Conservation (phyloP, 768 basidiomycete genomes). For the Russula olivacea region DNA sequence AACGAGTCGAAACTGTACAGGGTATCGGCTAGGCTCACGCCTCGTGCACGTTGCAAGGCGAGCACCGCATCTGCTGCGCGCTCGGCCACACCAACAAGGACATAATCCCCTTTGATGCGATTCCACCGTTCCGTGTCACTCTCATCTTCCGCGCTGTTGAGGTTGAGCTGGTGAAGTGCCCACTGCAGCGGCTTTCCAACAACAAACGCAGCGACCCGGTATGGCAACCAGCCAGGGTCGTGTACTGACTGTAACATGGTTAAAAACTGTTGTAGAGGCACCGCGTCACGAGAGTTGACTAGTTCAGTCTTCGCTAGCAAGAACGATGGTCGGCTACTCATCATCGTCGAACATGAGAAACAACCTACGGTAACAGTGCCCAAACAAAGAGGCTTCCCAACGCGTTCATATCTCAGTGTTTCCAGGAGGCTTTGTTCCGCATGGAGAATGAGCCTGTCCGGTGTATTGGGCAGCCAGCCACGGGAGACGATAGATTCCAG, state of each 20-base stretch:
- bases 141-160: slow-evolving; percentile 58
- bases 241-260: slow-evolving; percentile 55
- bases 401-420: slow-evolving; percentile 54
- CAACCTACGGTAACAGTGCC: slow-evolving; percentile 67
- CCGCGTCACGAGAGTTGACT: slow-evolving; percentile 37
- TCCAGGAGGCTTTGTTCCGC: slow-evolving; percentile 52
- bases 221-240: slow-evolving; percentile 60
- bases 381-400: slow-evolving; percentile 69
- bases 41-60: slow-evolving; percentile 38
- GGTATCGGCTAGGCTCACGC: slow-evolving; percentile 48
- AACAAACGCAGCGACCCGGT: slow-evolving; percentile 61
- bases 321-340: slow-evolving; percentile 27
- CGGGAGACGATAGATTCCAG: slow-evolving; percentile 54
- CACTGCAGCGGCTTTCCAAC: slow-evolving; percentile 82
- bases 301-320: slow-evolving; percentile 68
- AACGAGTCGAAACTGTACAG: slow-evolving; percentile 62
- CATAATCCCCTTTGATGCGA: slow-evolving; percentile 62
- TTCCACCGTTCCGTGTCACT: slow-evolving; percentile 46
- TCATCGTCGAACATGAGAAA: background rate
- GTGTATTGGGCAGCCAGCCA: slow-evolving; percentile 43
- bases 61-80: slow-evolving; percentile 54
- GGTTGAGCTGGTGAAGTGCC: slow-evolving; percentile 72
- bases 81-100: slow-evolving; percentile 60
- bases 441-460: slow-evolving; percentile 54
- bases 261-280: slow-evolving; percentile 52